Evolutionary conservation across 2,329 filamentous ascomycete genomes (phyloP), one percentile per base, ranked within the genome.

Genomic region (Lasiodiplodia sp.): DNA sequence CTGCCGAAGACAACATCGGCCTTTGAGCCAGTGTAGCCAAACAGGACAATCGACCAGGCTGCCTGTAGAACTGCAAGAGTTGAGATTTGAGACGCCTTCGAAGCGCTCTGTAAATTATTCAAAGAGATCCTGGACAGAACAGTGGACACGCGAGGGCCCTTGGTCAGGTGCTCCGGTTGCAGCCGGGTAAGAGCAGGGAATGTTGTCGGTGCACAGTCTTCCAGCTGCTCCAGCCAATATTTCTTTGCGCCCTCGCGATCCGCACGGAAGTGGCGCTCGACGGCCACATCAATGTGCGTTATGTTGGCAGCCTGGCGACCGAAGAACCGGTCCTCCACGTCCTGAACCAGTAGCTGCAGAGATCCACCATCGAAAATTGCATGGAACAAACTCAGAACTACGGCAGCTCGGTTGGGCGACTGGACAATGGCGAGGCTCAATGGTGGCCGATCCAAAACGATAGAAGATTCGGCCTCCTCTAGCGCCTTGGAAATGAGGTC

Each of bases 281-380:
- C 79, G 73, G 94, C 94, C 0, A 81, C 76, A 16, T 84, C 83
- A 70, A 92, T 91, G 0, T 85, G 76, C 0, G 87, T 79, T 0
- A 87, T 76, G 0, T 80, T 69, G 0, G 81, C 77, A 1, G 93
- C 78, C 0, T 71, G 7, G 0, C 79, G 66, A 0, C 83, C 84
- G 0, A 78, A 72, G 28, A 88, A 87, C 6, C 87, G 72, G 3
- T 80, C 77, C 72, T 94, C 88, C 1, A 94, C 81, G 73, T 96
- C 93, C 0, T 86, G 79, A 25, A 93, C 84, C 0, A 96, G 81
- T 10, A 85, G 82, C 0, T 84, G 81, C 75, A 96, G 90, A 0
- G 92, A 92, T 40, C 91, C 88, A 0, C 91, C 93, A 78, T 96
- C 93, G 72, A 96, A 95, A 0, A 96, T 81, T 2, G 92, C 91